Evolutionary conservation across 108 stramenopile genomes (phyloP), one percentile per base, ranked within the genome.

Genomic region (Stephanodiscus minutulus): DNA sequence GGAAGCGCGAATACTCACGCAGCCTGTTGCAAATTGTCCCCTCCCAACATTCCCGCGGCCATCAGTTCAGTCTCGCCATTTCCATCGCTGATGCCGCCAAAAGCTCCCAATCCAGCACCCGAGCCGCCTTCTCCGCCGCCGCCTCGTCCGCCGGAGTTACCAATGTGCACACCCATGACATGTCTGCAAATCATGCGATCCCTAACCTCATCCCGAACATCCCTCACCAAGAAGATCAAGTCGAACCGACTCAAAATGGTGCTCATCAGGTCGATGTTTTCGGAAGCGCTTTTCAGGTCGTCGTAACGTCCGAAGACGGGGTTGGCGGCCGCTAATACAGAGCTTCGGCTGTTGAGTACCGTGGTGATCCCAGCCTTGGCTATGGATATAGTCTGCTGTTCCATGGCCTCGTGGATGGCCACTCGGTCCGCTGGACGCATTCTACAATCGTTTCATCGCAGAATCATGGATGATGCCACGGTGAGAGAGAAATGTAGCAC

Each of bases 341-440:
- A 86, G 27, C 89, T 64, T 24, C 96, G 85, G 22, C 85, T 88
- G 77, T 98, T 98, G n/a, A 99, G 86, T 0, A 98, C 96, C 5
- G 97, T 98, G 15, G 97, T 97, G 73, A 99, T 99, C 18, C 98
- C 99, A 1, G 98, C 98, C 79, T 99, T 99, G 54, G 98, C 99
- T 29, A 99, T 82, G 55, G 94, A 95, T 36, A 99, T 98, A n/a
- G 99, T 99, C 73, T 99, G 99, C 74, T 99, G 99, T 81, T 99
- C 99, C 99, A 99, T 99, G 24, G 98, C 99, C 81, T 99, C 97
- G 77, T 99, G 99, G 60, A 99, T 98, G 21, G 98, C 99, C 18
- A 98, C 98, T 22, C 99, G 88, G 83, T 98, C 98, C 24, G 91
- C 87, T 37, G 97, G 97, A 33, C 98, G 66, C 98, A 99, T 99